phyloP scores from a whole-genome alignment of 345 rosid genomes.

The Mangifera indica region DNA sequence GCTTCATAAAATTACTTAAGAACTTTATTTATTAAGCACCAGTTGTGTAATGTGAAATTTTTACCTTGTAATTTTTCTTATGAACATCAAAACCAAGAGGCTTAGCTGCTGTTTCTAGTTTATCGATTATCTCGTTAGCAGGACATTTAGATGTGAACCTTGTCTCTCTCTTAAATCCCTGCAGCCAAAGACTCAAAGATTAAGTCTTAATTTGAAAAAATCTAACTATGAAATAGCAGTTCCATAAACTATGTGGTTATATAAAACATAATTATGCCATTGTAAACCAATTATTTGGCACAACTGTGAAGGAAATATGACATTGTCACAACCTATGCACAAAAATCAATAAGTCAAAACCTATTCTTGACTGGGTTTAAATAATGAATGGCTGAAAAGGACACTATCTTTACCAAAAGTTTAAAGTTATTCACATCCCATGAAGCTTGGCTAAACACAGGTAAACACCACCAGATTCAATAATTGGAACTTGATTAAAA shows the following conservation, averaged over 20 bases:
- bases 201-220: not conserved
- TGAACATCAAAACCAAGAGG: conserved; percentile 93
- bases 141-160: conserved; percentile 78
- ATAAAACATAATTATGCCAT: no score
- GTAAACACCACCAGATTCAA: no score
- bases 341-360: not conserved
- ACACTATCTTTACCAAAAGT: no score
- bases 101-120: conserved; percentile 87
- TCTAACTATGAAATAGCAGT: not conserved
- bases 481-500: no score
- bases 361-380: not conserved
- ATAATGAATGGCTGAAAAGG: not conserved
- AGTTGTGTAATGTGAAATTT: conserved; percentile 3
- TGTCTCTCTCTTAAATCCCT: conserved; percentile 88
- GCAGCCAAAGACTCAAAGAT: conserved; percentile 18
- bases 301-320: not conserved
- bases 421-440: no score
- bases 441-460: no score
- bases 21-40: not conserved
- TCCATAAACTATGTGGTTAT: not conserved
- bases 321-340: not conserved
- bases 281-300: not conserved
- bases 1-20: not conserved
- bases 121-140: conserved; percentile 78
- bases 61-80: conserved; percentile 91